Evolutionary conservation across 192 early-diverging fungal genomes (phyloP).

Genomic region (Linnemannia elongata): DNA sequence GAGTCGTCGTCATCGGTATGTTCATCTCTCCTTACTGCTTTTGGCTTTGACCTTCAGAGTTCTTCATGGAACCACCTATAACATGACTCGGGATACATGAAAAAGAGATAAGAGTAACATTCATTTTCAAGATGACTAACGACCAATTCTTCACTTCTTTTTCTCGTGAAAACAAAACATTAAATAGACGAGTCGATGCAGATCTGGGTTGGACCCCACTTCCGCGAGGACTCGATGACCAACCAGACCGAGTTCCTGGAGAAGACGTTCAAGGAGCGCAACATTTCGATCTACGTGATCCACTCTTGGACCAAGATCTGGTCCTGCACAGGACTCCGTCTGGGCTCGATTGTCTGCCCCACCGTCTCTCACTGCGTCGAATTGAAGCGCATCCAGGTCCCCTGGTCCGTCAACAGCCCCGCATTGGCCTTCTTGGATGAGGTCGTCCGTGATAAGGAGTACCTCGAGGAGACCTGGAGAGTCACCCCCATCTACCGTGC

Average conservation of each 20-base stretch:
- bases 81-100: not conserved
- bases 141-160: not conserved
- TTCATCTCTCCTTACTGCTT: not conserved
- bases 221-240: slow-evolving; percentile 86
- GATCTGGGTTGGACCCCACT: slow-evolving; percentile 88
- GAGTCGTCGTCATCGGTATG: slow-evolving; percentile 83
- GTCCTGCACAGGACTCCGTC: slow-evolving; percentile 91
- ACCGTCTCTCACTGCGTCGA: slow-evolving; percentile 78
- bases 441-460: slow-evolving; percentile 78
- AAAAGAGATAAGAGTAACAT: not conserved
- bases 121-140: not conserved
- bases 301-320: slow-evolving; percentile 97
- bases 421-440: slow-evolving; percentile 87
- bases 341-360: slow-evolving; percentile 91
- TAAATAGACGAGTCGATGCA: slow-evolving; percentile 91
- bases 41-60: too few relatives aligned
- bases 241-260: slow-evolving; percentile 78
- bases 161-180: not conserved
- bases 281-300: slow-evolving; percentile 87
- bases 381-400: slow-evolving; percentile 87
- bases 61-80: not conserved
- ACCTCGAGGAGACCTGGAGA: slow-evolving; percentile 84
- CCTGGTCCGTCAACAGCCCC: slow-evolving; percentile 93
- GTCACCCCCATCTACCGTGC: slow-evolving; percentile 78
- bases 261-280: slow-evolving; percentile 69